phyloP scores from a whole-genome alignment of 257 asterid species.

The Solanum chiquidenum region DNA sequence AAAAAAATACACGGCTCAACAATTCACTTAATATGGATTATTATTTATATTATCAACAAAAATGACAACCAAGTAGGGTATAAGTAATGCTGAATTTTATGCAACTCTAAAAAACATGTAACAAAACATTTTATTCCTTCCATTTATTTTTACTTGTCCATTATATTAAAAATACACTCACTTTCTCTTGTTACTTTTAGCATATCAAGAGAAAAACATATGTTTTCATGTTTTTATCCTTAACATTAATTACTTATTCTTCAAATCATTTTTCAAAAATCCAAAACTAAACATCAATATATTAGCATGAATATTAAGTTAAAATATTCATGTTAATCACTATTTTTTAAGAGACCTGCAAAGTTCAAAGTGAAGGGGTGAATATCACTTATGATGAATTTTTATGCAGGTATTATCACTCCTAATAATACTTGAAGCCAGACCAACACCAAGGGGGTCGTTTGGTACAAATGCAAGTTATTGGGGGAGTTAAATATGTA shows the following conservation, averaged over 20 bases:
- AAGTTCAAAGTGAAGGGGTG: not conserved
- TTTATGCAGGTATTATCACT: not conserved
- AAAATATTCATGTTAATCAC: not conserved
- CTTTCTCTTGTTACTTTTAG: not conserved
- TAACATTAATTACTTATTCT: not conserved
- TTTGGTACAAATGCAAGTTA: not conserved
- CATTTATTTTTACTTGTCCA: not conserved
- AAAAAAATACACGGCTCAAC: not conserved
- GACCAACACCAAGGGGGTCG: not conserved
- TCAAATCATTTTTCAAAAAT: too few relatives aligned
- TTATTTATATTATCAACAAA: too few relatives aligned
- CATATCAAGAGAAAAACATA: not conserved
- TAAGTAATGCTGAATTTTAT: not conserved
- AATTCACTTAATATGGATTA: not conserved
- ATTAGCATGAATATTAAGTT: not conserved
- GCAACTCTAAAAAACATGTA: not conserved
- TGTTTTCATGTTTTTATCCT: too few relatives aligned
- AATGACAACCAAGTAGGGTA: not conserved
- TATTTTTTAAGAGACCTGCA: not conserved
- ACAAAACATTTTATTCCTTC: too few relatives aligned
- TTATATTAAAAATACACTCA: too few relatives aligned
- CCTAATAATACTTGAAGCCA: not conserved
- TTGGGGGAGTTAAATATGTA: not conserved
- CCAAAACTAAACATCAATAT: too few relatives aligned
- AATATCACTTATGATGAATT: not conserved